phyloP scores from a whole-genome alignment of 1,139 yeast genomes.

The Kodamaea fungicola region DNA sequence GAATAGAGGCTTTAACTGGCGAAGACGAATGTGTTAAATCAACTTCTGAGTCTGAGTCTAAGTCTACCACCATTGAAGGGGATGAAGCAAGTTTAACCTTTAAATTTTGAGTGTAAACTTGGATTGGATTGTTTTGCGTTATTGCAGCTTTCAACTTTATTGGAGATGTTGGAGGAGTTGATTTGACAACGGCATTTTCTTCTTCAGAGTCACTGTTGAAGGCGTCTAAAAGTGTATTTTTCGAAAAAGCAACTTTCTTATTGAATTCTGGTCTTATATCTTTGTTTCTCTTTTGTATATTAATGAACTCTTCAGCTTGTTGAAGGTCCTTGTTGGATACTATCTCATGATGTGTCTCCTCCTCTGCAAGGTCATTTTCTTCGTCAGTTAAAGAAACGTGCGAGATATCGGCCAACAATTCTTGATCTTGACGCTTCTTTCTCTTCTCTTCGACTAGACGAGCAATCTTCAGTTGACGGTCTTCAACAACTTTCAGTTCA shows the following conservation, averaged over 20 bases:
- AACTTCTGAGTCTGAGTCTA: conserved; percentile 23
- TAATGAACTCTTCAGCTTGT: conserved; percentile 35
- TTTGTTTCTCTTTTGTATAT: conserved; percentile 32
- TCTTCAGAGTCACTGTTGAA: conserved; percentile 31
- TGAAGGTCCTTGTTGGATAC: conserved; percentile 26
- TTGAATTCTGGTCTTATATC: conserved; percentile 35
- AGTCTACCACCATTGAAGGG: conserved; percentile 16
- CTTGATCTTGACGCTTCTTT: conserved; percentile 18
- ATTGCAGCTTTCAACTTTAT: conserved; percentile 14
- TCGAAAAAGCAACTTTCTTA: conserved; percentile 27
- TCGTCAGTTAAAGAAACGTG: conserved; percentile 40
- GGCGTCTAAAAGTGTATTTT: conserved; percentile 30
- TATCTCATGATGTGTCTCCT: conserved; percentile 10
- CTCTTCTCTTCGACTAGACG: conserved; percentile 22
- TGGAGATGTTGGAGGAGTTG: conserved; percentile 40
- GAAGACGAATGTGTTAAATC: conserved; percentile 10
- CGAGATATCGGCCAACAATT: conserved; percentile 33
- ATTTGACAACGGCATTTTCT: conserved; percentile 8
- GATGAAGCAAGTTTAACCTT: conserved; percentile 24
- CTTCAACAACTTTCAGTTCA: conserved; percentile 9
- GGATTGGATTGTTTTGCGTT: conserved; percentile 28
- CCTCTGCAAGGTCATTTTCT: conserved; percentile 32
- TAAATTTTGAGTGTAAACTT: conserved; percentile 33
- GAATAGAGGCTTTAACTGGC: conserved; percentile 17
- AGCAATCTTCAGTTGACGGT: conserved; percentile 21